A percentile compares a stretch with the other conserved stretches of the same genome.
These are phyloP conservation scores for Penicillium expansum DNA, from an alignment of 2,329 filamentous ascomycete species.

Conservation along the genomic window DNA sequence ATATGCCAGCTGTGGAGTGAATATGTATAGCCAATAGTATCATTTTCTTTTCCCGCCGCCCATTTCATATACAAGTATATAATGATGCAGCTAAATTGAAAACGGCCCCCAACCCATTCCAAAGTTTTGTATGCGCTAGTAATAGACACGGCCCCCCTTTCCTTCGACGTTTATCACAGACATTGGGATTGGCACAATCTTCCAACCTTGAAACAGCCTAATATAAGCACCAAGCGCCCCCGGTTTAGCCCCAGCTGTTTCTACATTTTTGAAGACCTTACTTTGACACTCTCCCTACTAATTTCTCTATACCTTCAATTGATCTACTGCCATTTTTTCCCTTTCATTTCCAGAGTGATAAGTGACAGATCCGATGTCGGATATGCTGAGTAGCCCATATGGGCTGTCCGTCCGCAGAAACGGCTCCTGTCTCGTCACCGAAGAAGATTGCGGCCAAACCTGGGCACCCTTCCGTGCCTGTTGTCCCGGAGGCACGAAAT, in stretches of 20 bases:
- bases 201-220: background rate
- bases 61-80: background rate
- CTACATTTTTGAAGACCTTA: background rate
- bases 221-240: background rate
- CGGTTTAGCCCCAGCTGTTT: background rate
- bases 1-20: background rate
- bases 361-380: background rate
- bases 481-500: slow-evolving; percentile 18
- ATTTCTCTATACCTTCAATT: background rate
- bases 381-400: slow-evolving; percentile 3
- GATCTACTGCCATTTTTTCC: too few relatives aligned
- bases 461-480: slow-evolving; percentile 20
- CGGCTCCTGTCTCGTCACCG: slow-evolving; percentile 16
- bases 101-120: background rate
- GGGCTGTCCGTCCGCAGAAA: slow-evolving; percentile 19
- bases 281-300: background rate
- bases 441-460: slow-evolving; percentile 22
- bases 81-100: background rate
- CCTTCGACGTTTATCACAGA: too few relatives aligned
- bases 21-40: background rate
- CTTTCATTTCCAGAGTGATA: background rate
- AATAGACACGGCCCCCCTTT: background rate
- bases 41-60: too few relatives aligned
- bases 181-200: background rate
- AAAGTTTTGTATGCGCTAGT: background rate